Conservation (phyloP, 2,329 filamentous ascomycete species). For the Calonectria montana region DNA sequence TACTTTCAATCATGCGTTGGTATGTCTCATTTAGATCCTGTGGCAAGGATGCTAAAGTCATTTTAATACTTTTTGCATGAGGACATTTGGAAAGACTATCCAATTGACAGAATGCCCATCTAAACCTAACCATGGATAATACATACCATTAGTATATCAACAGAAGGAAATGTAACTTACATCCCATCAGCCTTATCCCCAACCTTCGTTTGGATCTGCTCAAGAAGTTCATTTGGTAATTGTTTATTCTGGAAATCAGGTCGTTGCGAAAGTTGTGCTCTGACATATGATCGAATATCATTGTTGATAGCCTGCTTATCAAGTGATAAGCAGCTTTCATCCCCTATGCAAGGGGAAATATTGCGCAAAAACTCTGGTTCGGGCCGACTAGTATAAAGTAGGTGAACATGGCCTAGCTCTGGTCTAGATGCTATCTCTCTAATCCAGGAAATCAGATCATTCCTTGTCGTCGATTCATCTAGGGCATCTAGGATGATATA, state of each 20-base stretch:
- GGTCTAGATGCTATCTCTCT: background rate
- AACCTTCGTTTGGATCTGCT: constrained; percentile 21
- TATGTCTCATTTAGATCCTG: constrained; percentile 37
- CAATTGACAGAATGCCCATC: constrained; percentile 44
- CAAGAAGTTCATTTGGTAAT: constrained; percentile 20
- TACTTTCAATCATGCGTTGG: constrained; percentile 29
- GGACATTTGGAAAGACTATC: constrained; percentile 36
- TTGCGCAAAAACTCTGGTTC: constrained; percentile 27
- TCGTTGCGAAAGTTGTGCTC: constrained; percentile 26
- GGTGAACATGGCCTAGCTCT: constrained; percentile 4
- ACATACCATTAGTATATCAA: background rate
- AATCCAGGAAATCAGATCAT: constrained; percentile 35
- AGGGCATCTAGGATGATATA: constrained; percentile 33
- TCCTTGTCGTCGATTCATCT: constrained; percentile 35
- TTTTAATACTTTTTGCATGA: constrained; percentile 17
- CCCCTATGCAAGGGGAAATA: constrained; percentile 18
- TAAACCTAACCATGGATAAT: constrained; percentile 34
- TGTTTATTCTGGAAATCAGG: constrained; percentile 29
- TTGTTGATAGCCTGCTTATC: constrained; percentile 29
- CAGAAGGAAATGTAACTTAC: constrained; percentile 30
- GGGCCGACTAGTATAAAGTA: constrained; percentile 33
- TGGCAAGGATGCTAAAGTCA: constrained; percentile 31
- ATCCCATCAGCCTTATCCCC: constrained; percentile 43
- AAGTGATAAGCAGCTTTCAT: constrained; percentile 29
- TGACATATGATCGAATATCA: constrained; percentile 31